These are phyloP conservation scores for Gnomoniopsis smithogilvyi DNA, from an alignment of 2,329 filamentous ascomycete species.

Conservation along the genomic window DNA sequence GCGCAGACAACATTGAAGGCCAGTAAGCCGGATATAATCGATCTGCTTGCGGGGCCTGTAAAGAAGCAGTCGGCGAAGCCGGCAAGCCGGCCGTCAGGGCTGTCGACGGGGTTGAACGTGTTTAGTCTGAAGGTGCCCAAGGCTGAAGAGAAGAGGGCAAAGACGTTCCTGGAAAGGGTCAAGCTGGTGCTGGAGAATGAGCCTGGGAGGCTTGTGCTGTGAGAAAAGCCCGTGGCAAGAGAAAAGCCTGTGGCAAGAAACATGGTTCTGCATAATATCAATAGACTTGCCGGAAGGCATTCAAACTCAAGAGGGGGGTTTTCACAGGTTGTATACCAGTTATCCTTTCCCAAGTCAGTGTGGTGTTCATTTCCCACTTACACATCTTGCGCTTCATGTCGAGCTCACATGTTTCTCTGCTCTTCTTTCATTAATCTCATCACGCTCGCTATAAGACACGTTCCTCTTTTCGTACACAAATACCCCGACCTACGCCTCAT, in stretches of 20 bases:
- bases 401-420: too few relatives aligned
- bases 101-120: constrained; percentile 60
- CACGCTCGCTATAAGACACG: too few relatives aligned
- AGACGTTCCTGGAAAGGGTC: constrained; percentile 79
- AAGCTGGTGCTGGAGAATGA: constrained; percentile 81
- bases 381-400: too few relatives aligned
- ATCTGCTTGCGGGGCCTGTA: constrained; percentile 59
- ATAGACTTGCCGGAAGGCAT: constrained; percentile 7
- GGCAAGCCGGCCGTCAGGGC: constrained; percentile 42
- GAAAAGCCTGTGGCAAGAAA: not conserved
- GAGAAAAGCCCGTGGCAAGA: too few relatives aligned
- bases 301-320: not conserved
- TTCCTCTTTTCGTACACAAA: constrained; percentile 19
- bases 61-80: constrained; percentile 27
- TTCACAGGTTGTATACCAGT: too few relatives aligned
- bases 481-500: constrained; percentile 24
- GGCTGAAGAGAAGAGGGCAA: constrained; percentile 77
- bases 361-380: not conserved
- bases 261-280: constrained; percentile 6
- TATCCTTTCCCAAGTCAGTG: too few relatives aligned
- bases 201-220: constrained; percentile 70
- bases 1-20: constrained; percentile 32
- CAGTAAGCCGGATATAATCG: constrained; percentile 74
- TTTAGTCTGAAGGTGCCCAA: constrained; percentile 79
- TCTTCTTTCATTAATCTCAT: too few relatives aligned